Conservation (phyloP, 164 flowering plant species). For the Nymphaea colorata region DNA sequence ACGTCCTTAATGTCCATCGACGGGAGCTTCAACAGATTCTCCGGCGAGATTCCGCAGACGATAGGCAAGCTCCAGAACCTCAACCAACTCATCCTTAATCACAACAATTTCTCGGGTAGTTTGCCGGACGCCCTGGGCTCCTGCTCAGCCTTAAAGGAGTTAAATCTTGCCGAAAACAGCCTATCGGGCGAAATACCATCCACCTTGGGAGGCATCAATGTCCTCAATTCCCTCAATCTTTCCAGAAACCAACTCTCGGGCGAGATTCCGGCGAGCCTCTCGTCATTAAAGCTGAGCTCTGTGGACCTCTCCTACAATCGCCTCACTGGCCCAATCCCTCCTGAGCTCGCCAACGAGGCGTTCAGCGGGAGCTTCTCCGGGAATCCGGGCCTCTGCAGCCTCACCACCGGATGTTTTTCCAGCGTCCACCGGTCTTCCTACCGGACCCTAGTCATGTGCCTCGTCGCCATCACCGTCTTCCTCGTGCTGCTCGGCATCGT, state of each 20-base stretch:
- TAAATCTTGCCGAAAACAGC: constrained; percentile 47
- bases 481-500: constrained; percentile 22
- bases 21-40: constrained; percentile 35
- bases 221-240: constrained; percentile 48
- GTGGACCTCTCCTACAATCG: constrained; percentile 58
- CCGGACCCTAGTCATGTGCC: constrained; percentile 28
- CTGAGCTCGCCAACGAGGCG: constrained; percentile 31
- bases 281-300: constrained; percentile 43
- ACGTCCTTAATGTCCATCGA: constrained; percentile 25
- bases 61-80: constrained; percentile 43
- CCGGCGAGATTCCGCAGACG: constrained; percentile 37
- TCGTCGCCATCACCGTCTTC: constrained; percentile 17
- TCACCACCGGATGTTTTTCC: constrained; percentile 26
- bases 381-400: constrained; percentile 55
- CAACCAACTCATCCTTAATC: constrained; percentile 23
- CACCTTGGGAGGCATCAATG: constrained; percentile 35
- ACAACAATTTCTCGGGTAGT: constrained; percentile 38
- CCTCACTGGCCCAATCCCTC: constrained; percentile 44
- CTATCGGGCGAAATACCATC: constrained; percentile 54
- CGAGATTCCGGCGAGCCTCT: constrained; percentile 39
- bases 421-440: constrained; percentile 21
- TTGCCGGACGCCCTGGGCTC: constrained; percentile 47
- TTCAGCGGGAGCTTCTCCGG: constrained; percentile 49
- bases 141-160: constrained; percentile 32
- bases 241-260: constrained; percentile 61